phyloP scores from a whole-genome alignment of 768 basidiomycete species.

The Lentinula lateritia region DNA sequence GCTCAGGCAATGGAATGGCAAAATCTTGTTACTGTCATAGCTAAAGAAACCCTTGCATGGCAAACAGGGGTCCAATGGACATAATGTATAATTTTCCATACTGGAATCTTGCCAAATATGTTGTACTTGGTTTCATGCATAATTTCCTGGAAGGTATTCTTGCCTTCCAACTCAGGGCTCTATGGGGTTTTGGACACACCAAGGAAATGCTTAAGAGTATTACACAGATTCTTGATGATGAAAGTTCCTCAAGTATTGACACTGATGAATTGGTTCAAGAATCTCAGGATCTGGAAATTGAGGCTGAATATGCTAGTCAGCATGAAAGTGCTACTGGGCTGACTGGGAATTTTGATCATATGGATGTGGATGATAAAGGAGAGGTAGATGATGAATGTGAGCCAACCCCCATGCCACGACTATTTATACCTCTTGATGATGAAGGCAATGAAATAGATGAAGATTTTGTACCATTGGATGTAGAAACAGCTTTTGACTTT shows the following conservation, averaged over 20 bases:
- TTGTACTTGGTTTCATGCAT: slow-evolving; percentile 24
- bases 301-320: too few relatives aligned
- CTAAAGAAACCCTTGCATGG: slow-evolving; percentile 3
- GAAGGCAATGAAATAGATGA: neutral
- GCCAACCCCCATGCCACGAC: neutral
- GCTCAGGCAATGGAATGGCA: slow-evolving; percentile 14
- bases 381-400: neutral
- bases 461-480: neutral
- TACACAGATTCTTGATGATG: slow-evolving; percentile 1
- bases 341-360: too few relatives aligned
- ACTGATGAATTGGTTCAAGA: too few relatives aligned
- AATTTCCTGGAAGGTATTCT: slow-evolving; percentile 22
- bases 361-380: slow-evolving; percentile 8
- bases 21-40: slow-evolving; percentile 11
- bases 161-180: slow-evolving; percentile 15
- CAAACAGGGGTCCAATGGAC: slow-evolving; percentile 22
- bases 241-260: slow-evolving; percentile 8
- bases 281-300: too few relatives aligned
- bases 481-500: neutral
- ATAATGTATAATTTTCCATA: slow-evolving; percentile 20
- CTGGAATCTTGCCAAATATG: slow-evolving; percentile 22
- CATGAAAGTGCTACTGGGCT: too few relatives aligned
- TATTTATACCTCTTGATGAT: neutral
- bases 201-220: slow-evolving; percentile 4
- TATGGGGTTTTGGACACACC: slow-evolving; percentile 18